Evolutionary conservation across 371 early-diverging fungal genomes (phyloP).

Genomic region (Massospora cicadina): DNA sequence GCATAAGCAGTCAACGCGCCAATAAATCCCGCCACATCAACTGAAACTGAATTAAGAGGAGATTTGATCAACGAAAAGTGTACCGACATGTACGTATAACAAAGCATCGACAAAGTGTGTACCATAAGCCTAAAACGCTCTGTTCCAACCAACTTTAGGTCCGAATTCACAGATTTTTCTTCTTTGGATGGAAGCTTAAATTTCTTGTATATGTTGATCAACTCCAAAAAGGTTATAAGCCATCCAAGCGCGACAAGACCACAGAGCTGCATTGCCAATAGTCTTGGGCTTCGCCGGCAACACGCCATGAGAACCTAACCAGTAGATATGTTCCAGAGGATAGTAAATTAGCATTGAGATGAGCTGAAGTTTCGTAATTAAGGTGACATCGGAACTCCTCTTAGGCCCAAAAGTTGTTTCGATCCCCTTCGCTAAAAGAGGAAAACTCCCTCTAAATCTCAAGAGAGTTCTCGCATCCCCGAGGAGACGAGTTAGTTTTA

Average conservation of each 20-base stretch:
- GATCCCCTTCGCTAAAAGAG: background rate
- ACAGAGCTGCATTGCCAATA: background rate
- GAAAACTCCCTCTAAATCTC: slow-evolving; percentile 9
- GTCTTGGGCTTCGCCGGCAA: background rate
- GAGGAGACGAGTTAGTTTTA: background rate
- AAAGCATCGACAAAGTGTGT: background rate
- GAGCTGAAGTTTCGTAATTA: slow-evolving; percentile 4
- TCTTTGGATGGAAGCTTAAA: background rate
- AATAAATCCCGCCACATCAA: slow-evolving; percentile 6
- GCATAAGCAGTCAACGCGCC: slow-evolving; percentile 6
- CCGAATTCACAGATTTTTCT: background rate
- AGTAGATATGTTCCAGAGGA: slow-evolving; percentile 10
- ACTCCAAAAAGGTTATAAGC: slow-evolving; percentile 2
- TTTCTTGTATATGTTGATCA: background rate
- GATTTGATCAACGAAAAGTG: slow-evolving; percentile 4
- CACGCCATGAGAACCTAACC: background rate
- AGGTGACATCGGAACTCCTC: background rate
- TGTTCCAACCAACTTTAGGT: background rate
- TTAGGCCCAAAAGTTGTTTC: background rate
- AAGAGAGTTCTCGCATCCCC: slow-evolving; percentile 5
- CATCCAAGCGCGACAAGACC: slow-evolving; percentile 8
- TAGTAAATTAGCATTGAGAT: slow-evolving; percentile 9
- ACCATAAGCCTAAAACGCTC: background rate
- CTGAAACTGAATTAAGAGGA: background rate
- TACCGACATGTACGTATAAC: slow-evolving; percentile 4